Conservation (phyloP, 768 basidiomycete species). For the Xerocomellus amylosporus region DNA sequence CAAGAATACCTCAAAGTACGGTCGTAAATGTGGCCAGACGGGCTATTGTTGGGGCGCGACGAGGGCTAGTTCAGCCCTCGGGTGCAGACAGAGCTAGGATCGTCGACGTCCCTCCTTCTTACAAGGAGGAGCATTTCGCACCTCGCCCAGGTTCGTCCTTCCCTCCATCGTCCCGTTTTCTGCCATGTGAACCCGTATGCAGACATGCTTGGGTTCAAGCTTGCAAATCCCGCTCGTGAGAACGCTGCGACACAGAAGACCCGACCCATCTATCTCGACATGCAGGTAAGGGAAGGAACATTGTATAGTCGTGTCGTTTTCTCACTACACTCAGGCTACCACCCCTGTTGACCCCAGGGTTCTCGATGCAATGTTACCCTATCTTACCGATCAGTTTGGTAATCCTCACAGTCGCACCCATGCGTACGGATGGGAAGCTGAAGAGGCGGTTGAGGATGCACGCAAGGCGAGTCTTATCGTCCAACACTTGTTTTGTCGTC, state of each 20-base stretch:
- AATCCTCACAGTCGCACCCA: constrained; percentile 99
- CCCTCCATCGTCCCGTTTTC: not conserved
- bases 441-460: constrained; percentile 89
- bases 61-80: constrained; percentile 78
- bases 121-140: constrained; percentile 64
- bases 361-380: constrained; percentile 95
- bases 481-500: not conserved
- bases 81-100: constrained; percentile 79
- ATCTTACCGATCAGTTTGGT: constrained; percentile 91
- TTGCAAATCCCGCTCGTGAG: constrained; percentile 62
- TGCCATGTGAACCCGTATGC: constrained; percentile 5
- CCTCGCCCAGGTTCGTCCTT: constrained; percentile 59
- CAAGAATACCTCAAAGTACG: constrained; percentile 47
- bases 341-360: constrained; percentile 98
- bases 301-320: not conserved
- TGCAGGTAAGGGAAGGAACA: constrained; percentile 64
- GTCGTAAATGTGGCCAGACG: constrained; percentile 26
- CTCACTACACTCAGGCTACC: constrained; percentile 64
- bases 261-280: constrained; percentile 95
- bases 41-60: constrained; percentile 33
- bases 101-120: constrained; percentile 74
- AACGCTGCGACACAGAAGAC: constrained; percentile 55
- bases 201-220: constrained; percentile 91
- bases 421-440: constrained; percentile 99
- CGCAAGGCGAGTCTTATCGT: constrained; percentile 56